Evolutionary conservation across 495 filamentous ascomycete genomes (phyloP).

Genomic region (Mytilinidion resinicola): DNA sequence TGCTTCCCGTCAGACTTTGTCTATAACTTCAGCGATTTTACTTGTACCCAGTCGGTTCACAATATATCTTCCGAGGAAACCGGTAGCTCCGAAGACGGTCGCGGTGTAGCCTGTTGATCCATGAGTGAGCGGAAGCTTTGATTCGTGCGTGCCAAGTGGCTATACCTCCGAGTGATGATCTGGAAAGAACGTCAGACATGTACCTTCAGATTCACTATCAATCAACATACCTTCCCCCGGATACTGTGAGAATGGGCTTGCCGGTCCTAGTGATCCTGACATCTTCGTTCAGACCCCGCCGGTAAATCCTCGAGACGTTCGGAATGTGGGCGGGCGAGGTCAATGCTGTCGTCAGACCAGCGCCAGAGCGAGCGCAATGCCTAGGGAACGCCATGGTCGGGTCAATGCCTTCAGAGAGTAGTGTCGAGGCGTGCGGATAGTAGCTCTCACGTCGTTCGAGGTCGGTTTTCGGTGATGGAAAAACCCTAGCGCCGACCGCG

Average conservation of each 20-base stretch:
- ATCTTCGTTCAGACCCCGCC: conserved; percentile 30
- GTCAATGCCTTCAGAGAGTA: conserved; percentile 19
- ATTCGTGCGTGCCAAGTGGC: conserved; percentile 4
- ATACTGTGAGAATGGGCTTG: conserved; percentile 38
- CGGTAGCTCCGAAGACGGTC: conserved; percentile 96
- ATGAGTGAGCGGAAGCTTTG: conserved; percentile 12
- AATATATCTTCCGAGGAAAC: conserved; percentile 94
- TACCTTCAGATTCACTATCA: neutral
- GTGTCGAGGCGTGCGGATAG: neutral
- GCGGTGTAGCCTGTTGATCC: conserved; percentile 69
- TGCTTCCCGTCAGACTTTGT: conserved; percentile 35
- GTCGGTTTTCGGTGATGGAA: neutral
- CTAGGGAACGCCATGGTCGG: conserved; percentile 23
- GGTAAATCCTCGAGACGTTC: conserved; percentile 12
- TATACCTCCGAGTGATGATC: conserved; percentile 78
- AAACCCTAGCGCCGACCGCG: neutral
- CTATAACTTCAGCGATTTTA: neutral
- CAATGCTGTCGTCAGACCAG: conserved; percentile 18
- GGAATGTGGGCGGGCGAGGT: neutral
- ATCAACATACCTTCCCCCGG: conserved; percentile 35
- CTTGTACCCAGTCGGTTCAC: conserved; percentile 84
- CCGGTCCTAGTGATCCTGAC: conserved; percentile 40
- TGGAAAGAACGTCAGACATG: conserved; percentile 30
- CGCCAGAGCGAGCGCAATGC: conserved; percentile 25
- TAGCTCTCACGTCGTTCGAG: neutral